These are phyloP conservation scores for Aspergillus novoparasiticus DNA, from an alignment of 2,329 filamentous ascomycete genomes.

Conservation along the genomic window DNA sequence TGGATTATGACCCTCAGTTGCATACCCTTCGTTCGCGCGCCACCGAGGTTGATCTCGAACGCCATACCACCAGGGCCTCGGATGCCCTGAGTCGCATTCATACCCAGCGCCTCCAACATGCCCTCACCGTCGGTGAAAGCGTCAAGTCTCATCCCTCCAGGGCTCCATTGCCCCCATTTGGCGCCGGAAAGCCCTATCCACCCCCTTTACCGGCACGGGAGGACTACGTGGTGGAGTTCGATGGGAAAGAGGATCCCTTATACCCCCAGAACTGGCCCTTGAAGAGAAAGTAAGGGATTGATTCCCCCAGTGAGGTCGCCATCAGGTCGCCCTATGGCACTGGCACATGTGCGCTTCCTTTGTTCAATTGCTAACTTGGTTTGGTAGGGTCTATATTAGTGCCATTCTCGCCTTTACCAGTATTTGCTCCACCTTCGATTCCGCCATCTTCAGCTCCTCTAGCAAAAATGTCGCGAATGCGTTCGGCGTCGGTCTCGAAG, in stretches of 20 bases:
- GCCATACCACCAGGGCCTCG: slow-evolving; percentile 26
- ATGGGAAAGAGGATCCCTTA: slow-evolving; percentile 52
- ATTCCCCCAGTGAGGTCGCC: not conserved
- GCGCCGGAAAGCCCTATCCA: slow-evolving; percentile 53
- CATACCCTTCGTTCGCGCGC: slow-evolving; percentile 32
- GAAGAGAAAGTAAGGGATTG: slow-evolving; percentile 44
- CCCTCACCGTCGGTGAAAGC: slow-evolving; percentile 36
- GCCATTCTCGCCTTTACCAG: slow-evolving; percentile 21
- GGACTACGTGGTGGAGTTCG: slow-evolving; percentile 59
- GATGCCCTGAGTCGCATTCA: slow-evolving; percentile 33
- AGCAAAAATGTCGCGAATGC: slow-evolving; percentile 55
- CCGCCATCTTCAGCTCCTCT: slow-evolving; percentile 68
- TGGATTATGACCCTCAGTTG: slow-evolving; percentile 30
- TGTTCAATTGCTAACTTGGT: too few species aligned
- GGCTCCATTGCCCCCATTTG: slow-evolving; percentile 28
- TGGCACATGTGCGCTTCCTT: too few species aligned
- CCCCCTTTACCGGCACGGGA: slow-evolving; percentile 53
- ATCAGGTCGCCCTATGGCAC: too few species aligned
- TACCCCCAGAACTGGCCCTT: slow-evolving; percentile 58
- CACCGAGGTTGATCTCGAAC: slow-evolving; percentile 35
- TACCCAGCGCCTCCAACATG: slow-evolving; percentile 42
- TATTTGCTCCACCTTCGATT: slow-evolving; percentile 49
- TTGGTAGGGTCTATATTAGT: slow-evolving; percentile 24
- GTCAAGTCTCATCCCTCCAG: slow-evolving; percentile 27
- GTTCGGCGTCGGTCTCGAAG: slow-evolving; percentile 46